These are phyloP conservation scores for Malania oleifera DNA, from an alignment of 164 flowering plant genomes.

Conservation along the genomic window DNA sequence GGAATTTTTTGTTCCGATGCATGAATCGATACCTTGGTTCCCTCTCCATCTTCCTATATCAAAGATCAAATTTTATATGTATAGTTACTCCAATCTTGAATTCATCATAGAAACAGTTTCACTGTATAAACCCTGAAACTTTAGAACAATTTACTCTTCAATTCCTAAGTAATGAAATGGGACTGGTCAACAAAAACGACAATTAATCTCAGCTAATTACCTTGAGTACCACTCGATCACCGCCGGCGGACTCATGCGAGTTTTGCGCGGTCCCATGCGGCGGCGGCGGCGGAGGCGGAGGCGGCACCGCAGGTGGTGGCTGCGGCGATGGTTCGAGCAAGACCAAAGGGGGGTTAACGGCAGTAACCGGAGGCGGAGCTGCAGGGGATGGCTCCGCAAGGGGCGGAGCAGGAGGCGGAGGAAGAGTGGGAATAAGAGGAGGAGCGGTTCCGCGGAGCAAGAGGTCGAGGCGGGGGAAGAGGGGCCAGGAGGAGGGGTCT, in stretches of 20 bases:
- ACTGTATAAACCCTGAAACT: too few relatives aligned
- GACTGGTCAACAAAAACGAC: background rate
- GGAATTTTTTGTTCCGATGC: slow-evolving; percentile 27
- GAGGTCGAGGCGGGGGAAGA: slow-evolving; percentile 63
- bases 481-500: slow-evolving; percentile 75
- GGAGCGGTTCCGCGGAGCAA: slow-evolving; percentile 55
- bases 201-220: slow-evolving; percentile 26
- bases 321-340: slow-evolving; percentile 25
- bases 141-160: too few relatives aligned
- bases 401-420: slow-evolving; percentile 4
- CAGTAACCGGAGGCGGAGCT: background rate
- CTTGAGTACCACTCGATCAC: slow-evolving; percentile 30
- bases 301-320: slow-evolving; percentile 11
- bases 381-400: too few relatives aligned
- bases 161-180: background rate
- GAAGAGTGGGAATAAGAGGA: slow-evolving; percentile 4
- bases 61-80: too few relatives aligned
- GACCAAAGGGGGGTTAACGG: slow-evolving; percentile 16
- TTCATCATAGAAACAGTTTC: too few relatives aligned
- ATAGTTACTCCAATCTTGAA: too few relatives aligned
- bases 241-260: slow-evolving; percentile 49
- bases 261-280: slow-evolving; percentile 23
- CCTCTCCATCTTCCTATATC: slow-evolving; percentile 42
- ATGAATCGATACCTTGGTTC: slow-evolving; percentile 31
- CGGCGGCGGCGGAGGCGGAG: slow-evolving; percentile 20